A percentile compares a stretch with the other conserved stretches of the same genome.
Evolutionary conservation across 1,284 basidiomycete species (phyloP).

Genomic region (Phylloboletellus chloephorus): DNA sequence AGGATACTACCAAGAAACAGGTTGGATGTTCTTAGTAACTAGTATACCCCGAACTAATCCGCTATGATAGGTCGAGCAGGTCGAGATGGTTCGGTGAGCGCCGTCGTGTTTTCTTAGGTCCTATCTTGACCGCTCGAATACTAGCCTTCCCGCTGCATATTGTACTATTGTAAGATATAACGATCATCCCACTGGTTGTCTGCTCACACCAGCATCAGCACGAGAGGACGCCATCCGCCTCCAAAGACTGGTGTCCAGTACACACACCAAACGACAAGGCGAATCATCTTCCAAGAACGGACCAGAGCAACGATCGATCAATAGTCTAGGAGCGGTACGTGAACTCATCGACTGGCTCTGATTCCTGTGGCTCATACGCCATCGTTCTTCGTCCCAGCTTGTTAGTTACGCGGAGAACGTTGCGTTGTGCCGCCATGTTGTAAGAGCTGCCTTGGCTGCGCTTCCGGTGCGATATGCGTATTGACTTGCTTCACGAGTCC

Average conservation of each 20-base stretch:
- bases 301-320: constrained; percentile 54
- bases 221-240: constrained; percentile 66
- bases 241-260: constrained; percentile 47
- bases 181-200: background rate
- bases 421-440: constrained; percentile 68
- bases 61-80: constrained; percentile 61
- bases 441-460: constrained; percentile 31
- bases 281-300: constrained; percentile 41
- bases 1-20: constrained; percentile 90
- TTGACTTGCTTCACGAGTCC: constrained; percentile 36
- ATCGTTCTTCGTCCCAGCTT: constrained; percentile 40
- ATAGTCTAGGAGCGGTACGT: constrained; percentile 63
- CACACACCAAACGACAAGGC: constrained; percentile 41
- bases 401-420: constrained; percentile 61
- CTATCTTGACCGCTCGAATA: background rate
- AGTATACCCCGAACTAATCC: constrained; percentile 2
- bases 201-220: constrained; percentile 40
- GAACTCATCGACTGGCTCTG: background rate
- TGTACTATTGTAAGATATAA: constrained; percentile 68
- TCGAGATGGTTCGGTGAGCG: constrained; percentile 70
- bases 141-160: constrained; percentile 72
- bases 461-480: no score
- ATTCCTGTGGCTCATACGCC: background rate
- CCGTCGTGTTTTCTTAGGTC: background rate
- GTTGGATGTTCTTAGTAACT: constrained; percentile 31